These are phyloP conservation scores for Alternaria arbusti DNA, from an alignment of 2,329 filamentous ascomycete genomes.

Conservation along the genomic window DNA sequence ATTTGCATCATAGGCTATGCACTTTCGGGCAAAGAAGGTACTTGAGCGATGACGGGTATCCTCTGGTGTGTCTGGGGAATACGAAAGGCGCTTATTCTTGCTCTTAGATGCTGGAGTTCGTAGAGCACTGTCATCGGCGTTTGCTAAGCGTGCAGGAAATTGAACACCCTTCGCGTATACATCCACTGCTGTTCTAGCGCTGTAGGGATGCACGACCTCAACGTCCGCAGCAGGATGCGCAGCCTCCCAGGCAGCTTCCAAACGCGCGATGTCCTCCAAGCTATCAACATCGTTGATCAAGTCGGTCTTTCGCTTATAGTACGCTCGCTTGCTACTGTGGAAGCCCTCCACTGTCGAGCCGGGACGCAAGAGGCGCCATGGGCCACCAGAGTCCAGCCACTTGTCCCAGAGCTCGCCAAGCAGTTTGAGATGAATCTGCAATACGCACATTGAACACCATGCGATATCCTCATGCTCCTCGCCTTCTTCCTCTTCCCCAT, in stretches of 20 bases:
- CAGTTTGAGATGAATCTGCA: conserved; percentile 12
- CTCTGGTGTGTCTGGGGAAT: conserved; percentile 10
- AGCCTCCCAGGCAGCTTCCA: conserved; percentile 6
- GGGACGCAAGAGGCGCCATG: conserved; percentile 8
- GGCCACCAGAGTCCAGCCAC: conserved; percentile 15
- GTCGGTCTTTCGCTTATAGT: conserved; percentile 5
- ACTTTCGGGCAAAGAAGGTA: background rate
- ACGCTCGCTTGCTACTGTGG: background rate
- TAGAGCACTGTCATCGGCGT: background rate
- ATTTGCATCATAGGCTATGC: no score
- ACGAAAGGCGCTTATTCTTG: background rate
- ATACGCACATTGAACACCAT: conserved; percentile 14
- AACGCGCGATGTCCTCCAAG: conserved; percentile 1
- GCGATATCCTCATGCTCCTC: background rate
- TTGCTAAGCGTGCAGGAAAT: conserved; percentile 1
- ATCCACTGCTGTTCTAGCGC: background rate
- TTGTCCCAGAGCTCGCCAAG: background rate
- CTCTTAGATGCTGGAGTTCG: background rate
- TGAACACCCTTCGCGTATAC: background rate
- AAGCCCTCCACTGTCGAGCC: background rate
- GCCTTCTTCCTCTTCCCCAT: background rate
- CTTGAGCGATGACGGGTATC: conserved; percentile 11
- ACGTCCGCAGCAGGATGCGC: conserved; percentile 1
- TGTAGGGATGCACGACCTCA: background rate
- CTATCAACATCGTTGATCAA: conserved; percentile 6